Conservation (phyloP, 305 asterid species). For the Euphrasia arctica region DNA sequence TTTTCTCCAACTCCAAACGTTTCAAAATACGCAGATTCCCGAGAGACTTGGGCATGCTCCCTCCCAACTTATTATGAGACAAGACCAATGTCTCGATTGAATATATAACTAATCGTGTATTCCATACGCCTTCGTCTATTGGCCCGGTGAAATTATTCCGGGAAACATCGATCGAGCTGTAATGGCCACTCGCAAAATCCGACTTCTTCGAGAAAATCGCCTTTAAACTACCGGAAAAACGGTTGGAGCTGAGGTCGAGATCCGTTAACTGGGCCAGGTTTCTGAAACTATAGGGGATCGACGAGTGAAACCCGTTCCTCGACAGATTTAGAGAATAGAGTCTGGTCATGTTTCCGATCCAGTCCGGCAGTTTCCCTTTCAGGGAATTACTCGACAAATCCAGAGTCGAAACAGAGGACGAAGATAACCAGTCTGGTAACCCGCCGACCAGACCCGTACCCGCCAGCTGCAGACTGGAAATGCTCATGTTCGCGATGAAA, state of each 20-base stretch:
- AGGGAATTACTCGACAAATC: constrained; percentile 57
- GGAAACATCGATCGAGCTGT: constrained; percentile 49
- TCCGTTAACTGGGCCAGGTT: constrained; percentile 41
- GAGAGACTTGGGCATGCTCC: constrained; percentile 48
- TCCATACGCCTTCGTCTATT: constrained; percentile 38
- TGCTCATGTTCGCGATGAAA: constrained; percentile 37
- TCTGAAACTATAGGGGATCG: constrained; percentile 47
- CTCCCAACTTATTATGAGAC: constrained; percentile 49
- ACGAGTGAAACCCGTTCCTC: constrained; percentile 40
- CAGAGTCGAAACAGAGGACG: constrained; percentile 41
- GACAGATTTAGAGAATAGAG: constrained; percentile 58
- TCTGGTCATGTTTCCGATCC: constrained; percentile 65
- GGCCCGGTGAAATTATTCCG: constrained; percentile 42
- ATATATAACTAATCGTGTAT: constrained; percentile 33
- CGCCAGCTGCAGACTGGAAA: constrained; percentile 37
- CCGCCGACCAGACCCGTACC: constrained; percentile 52
- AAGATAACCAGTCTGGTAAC: constrained; percentile 51
- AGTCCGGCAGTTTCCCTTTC: constrained; percentile 49
- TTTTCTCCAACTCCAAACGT: constrained; percentile 33
- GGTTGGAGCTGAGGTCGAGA: constrained; percentile 69
- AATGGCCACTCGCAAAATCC: constrained; percentile 39
- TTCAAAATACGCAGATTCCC: constrained; percentile 35
- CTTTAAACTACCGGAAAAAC: constrained; percentile 38
- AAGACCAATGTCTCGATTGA: constrained; percentile 37
- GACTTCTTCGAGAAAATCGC: constrained; percentile 34